A percentile compares a stretch with the other conserved stretches of the same genome.
Conservation (phyloP, 2,329 filamentous ascomycete species). For the Pezicula neosporulosa region DNA sequence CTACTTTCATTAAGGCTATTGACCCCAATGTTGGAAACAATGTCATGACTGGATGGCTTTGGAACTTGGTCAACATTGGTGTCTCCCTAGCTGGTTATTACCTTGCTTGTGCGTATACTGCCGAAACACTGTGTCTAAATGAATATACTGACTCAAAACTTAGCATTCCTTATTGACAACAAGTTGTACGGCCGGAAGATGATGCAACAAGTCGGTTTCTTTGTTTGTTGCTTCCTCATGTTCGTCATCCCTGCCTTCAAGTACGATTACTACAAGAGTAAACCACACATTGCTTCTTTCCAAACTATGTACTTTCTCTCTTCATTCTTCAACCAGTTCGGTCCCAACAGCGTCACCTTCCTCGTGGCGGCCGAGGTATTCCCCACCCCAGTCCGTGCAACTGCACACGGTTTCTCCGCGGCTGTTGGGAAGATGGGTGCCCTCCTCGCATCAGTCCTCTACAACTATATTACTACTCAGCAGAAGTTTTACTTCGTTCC, state of each 20-base stretch:
- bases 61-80: conserved; percentile 87
- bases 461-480: conserved; percentile 88
- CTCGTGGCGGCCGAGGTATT: conserved; percentile 95
- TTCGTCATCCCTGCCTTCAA: conserved; percentile 90
- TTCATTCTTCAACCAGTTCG: conserved; percentile 99
- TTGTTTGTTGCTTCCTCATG: conserved; percentile 88
- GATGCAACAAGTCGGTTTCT: conserved; percentile 94
- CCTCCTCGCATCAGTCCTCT: conserved; percentile 80
- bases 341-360: conserved; percentile 91
- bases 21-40: conserved; percentile 56
- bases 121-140: conserved; percentile 17
- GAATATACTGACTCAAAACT: not conserved
- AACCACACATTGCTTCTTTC: conserved; percentile 76
- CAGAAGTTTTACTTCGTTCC: conserved; percentile 90
- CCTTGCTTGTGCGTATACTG: conserved; percentile 53
- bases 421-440: conserved; percentile 87
- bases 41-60: conserved; percentile 84
- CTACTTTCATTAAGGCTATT: conserved; percentile 85
- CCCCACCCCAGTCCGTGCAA: conserved; percentile 88
- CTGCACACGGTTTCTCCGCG: conserved; percentile 92
- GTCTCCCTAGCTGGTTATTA: conserved; percentile 90
- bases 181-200: conserved; percentile 94
- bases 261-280: conserved; percentile 76
- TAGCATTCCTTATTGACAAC: conserved; percentile 80
- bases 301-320: conserved; percentile 98